phyloP scores from a whole-genome alignment of 2,329 filamentous ascomycete species.

The Colletotrichum scovillei region DNA sequence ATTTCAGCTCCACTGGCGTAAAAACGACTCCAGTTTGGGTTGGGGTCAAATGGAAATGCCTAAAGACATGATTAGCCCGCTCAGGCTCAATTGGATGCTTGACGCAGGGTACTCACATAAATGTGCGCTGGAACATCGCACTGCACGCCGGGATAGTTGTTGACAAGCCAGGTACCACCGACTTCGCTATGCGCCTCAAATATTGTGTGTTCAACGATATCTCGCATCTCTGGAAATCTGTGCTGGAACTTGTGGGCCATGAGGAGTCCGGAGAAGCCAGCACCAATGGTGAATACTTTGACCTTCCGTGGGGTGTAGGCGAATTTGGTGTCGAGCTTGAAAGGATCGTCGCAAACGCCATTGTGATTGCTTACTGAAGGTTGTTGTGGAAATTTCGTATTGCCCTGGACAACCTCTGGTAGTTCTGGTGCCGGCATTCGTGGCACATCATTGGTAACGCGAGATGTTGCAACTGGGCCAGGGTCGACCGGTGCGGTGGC shows the following conservation, averaged over 20 bases:
- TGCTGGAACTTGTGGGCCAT: constrained; percentile 50
- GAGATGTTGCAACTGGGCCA: background rate
- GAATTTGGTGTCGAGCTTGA: constrained; percentile 40
- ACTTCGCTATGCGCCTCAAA: constrained; percentile 45
- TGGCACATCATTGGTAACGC: background rate
- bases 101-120: constrained; percentile 32
- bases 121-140: constrained; percentile 41
- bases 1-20: constrained; percentile 70
- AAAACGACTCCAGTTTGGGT: constrained; percentile 42
- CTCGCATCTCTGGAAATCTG: background rate
- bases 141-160: constrained; percentile 44
- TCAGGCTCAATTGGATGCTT: background rate
- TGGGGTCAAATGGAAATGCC: background rate
- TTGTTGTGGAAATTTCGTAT: background rate
- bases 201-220: constrained; percentile 36
- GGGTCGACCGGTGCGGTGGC: background rate
- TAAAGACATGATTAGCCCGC: background rate
- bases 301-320: constrained; percentile 45
- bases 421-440: background rate
- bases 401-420: background rate
- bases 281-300: constrained; percentile 48
- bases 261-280: constrained; percentile 47
- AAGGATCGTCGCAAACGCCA: constrained; percentile 39
- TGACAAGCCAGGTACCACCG: constrained; percentile 49
- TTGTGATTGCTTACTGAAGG: constrained; percentile 11